A percentile compares a stretch with the other conserved stretches of the same genome.
phyloP scores from a whole-genome alignment of 805 yeast species.

The Metschnikowia reukaufii region DNA sequence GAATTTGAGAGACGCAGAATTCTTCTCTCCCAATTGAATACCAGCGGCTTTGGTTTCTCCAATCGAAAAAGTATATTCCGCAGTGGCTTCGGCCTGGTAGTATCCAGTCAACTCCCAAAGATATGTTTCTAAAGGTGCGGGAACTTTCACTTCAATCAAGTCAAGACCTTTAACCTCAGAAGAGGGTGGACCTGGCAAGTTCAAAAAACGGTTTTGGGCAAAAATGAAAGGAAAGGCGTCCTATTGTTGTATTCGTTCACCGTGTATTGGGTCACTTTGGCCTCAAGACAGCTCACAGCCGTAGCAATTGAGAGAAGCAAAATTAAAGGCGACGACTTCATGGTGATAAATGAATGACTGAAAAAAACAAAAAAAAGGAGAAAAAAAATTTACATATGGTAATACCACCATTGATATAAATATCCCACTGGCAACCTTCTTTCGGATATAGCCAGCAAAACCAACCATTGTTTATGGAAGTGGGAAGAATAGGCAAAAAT shows the following conservation, averaged over 20 bases:
- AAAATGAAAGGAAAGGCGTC: background rate
- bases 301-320: background rate
- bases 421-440: too few species aligned
- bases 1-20: background rate
- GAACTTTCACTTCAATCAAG: background rate
- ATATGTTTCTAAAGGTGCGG: background rate
- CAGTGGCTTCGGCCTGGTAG: background rate
- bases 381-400: too few species aligned
- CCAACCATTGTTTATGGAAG: too few species aligned
- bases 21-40: background rate
- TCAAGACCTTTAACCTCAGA: background rate
- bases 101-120: slow-evolving; percentile 2
- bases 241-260: background rate
- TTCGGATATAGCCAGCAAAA: too few species aligned
- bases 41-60: background rate
- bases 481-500: too few species aligned
- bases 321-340: background rate
- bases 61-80: background rate
- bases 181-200: background rate
- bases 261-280: background rate
- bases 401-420: too few species aligned
- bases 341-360: background rate
- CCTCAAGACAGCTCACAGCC: background rate
- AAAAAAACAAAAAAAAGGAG: too few species aligned
- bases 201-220: slow-evolving; percentile 1